These are phyloP conservation scores for Colletotrichum agaves DNA, from an alignment of 2,329 filamentous ascomycete genomes.

Conservation along the genomic window DNA sequence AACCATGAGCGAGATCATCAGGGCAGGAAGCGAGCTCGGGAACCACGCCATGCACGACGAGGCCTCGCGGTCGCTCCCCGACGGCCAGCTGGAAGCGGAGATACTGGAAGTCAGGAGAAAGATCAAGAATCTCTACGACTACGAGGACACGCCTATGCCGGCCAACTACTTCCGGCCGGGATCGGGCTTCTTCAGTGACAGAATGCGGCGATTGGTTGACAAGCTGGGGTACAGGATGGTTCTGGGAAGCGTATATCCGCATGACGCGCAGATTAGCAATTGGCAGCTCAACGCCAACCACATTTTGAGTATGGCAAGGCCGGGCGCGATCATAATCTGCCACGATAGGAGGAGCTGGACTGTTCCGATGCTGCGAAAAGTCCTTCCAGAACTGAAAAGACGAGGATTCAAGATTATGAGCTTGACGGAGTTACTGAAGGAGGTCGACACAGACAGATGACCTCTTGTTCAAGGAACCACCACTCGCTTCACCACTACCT, in stretches of 20 bases:
- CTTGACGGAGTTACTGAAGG: slow-evolving; percentile 72
- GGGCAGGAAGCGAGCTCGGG: slow-evolving; percentile 75
- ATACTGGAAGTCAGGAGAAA: slow-evolving; percentile 71
- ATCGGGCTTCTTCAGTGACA: slow-evolving; percentile 81
- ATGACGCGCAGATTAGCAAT: slow-evolving; percentile 85
- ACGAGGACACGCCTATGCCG: slow-evolving; percentile 54
- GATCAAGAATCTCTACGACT: slow-evolving; percentile 67
- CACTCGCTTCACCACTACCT: not conserved
- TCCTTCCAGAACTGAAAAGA: slow-evolving; percentile 76
- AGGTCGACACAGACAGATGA: slow-evolving; percentile 41
- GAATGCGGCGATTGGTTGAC: slow-evolving; percentile 72
- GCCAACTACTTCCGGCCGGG: slow-evolving; percentile 83
- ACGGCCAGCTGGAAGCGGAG: slow-evolving; percentile 69
- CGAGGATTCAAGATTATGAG: slow-evolving; percentile 79
- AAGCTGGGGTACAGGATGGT: slow-evolving; percentile 76
- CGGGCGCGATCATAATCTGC: slow-evolving; percentile 84
- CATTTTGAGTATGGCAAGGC: slow-evolving; percentile 80
- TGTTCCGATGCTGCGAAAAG: slow-evolving; percentile 77
- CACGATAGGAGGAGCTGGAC: slow-evolving; percentile 90
- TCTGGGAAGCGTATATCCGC: slow-evolving; percentile 88
- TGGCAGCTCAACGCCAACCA: slow-evolving; percentile 78
- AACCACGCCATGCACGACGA: slow-evolving; percentile 94
- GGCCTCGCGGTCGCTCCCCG: slow-evolving; percentile 71
- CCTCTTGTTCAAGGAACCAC: not conserved
- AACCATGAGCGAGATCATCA: slow-evolving; percentile 67